Base-by-base conservation (phyloP, 2,329 filamentous ascomycete species). In the Penicillium glabrum region DNA sequence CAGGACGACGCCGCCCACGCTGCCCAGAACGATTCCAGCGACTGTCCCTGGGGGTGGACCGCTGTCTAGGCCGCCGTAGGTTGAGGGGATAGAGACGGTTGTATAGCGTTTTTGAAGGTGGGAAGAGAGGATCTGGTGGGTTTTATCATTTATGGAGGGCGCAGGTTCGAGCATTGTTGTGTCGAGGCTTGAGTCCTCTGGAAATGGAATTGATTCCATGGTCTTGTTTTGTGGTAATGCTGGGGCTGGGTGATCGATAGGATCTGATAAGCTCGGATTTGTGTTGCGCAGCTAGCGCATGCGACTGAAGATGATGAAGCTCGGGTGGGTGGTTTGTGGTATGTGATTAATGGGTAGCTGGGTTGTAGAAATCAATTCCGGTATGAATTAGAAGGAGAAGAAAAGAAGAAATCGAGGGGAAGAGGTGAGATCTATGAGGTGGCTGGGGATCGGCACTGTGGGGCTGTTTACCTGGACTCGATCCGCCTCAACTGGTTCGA, bases 41-140 rank as follows among this genome's bases (percentile, higher is more conserved):
- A 88, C 80, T 39, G 80, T 80, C 53, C 83, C 85, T 0, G 85
- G 80, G 1, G 77, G 46, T 0, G 84, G 84, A 6, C 83, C 80
- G 26, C 74, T 66, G 67, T 82, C 72, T 33, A 84, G 74, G 51
- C 78, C 77, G 46, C 80, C 77, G 72, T 89, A 89, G 63, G 84
- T 84, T 26, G 83, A 80, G 1, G 86, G 85, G 63, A 89, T 86
- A 59, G 84, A 76, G 62, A 77, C 62, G 51, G 75, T 72, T 53
- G 62, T 63, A 58, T 69, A 69, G 46, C 66, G 65, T 35, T 60
- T 63, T 59, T 66, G 49, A 41, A 63, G 57, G 53, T 59, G 51
- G 3, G 9, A 57, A 51, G 58, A 57, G 51, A 58, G 55, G 48
- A 48, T 43, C 8, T 45, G 27, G 41, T 53, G 27, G 27, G 43